Conservation (phyloP, 2,329 filamentous ascomycete species). For the Calonectria fujianensis region DNA sequence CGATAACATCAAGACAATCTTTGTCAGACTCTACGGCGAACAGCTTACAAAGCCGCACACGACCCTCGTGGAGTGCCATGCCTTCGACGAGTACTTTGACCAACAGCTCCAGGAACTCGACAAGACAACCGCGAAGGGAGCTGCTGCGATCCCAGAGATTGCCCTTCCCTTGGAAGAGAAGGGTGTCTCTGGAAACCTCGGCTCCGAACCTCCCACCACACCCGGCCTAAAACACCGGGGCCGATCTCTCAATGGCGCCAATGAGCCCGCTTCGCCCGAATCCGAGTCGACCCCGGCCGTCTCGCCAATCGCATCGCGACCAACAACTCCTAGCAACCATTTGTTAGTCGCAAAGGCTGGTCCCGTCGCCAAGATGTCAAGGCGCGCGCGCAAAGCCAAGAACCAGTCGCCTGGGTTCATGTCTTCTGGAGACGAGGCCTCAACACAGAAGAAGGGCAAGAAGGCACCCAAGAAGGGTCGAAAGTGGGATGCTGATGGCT, state of each 20-base stretch:
- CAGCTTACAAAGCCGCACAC: conserved; percentile 88
- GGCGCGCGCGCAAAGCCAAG: conserved; percentile 82
- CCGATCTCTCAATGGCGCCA: conserved; percentile 60
- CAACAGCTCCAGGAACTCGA: conserved; percentile 91
- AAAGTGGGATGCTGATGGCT: conserved; percentile 93
- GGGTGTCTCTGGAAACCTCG: conserved; percentile 55
- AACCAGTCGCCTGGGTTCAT: conserved; percentile 79
- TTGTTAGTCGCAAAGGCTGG: conserved; percentile 82
- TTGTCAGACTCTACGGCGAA: conserved; percentile 91
- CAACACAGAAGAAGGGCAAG: conserved; percentile 70
- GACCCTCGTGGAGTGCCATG: conserved; percentile 84
- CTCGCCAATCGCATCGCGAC: conserved; percentile 86
- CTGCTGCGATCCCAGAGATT: conserved; percentile 52
- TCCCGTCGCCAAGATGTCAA: conserved; percentile 85
- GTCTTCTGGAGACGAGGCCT: conserved; percentile 90
- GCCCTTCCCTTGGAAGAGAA: conserved; percentile 59
- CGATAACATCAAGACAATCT: conserved; percentile 94
- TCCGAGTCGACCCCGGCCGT: conserved; percentile 82
- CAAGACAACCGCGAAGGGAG: conserved; percentile 67
- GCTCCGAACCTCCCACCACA: conserved; percentile 54
- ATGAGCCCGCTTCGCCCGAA: conserved; percentile 74
- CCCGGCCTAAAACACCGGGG: conserved; percentile 65
- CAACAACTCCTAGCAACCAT: conserved; percentile 83
- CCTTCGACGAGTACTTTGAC: conserved; percentile 95
- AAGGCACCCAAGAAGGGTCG: conserved; percentile 90